Evolutionary conservation across 2,329 filamentous ascomycete genomes (phyloP).

Genomic region (Cordyceps pruinosa): DNA sequence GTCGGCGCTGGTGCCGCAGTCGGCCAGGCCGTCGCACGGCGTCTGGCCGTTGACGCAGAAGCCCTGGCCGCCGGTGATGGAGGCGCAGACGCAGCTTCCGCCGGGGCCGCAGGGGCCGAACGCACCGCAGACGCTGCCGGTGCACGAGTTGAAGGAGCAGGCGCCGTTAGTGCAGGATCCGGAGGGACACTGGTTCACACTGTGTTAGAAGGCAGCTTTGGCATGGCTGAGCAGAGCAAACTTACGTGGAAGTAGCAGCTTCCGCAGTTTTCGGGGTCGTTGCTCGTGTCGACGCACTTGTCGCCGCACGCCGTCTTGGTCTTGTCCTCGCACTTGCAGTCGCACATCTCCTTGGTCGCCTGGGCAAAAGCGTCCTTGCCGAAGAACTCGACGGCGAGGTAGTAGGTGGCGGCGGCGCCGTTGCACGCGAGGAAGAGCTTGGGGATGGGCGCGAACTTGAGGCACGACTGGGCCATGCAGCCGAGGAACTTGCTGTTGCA

Average conservation of each 20-base stretch:
- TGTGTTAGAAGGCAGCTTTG: not conserved
- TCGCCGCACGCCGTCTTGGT: slow-evolving; percentile 3
- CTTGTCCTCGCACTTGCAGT: slow-evolving; percentile 7
- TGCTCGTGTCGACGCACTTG: slow-evolving; percentile 8
- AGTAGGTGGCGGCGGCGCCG: not conserved
- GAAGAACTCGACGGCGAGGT: not conserved
- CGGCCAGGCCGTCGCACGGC: not conserved
- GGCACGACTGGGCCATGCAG: slow-evolving; percentile 6
- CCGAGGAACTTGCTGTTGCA: slow-evolving; percentile 2
- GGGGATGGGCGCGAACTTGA: not conserved
- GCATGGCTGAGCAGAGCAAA: too few species aligned
- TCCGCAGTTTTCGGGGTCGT: slow-evolving; percentile 7
- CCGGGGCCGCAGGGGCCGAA: slow-evolving; percentile 3
- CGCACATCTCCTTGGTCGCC: slow-evolving; percentile 5
- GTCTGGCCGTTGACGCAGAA: slow-evolving; percentile 10
- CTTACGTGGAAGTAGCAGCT: slow-evolving; percentile 6
- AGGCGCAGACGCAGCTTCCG: slow-evolving; percentile 7
- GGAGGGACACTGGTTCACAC: not conserved
- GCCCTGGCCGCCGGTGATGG: slow-evolving; percentile 1
- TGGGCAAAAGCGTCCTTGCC: not conserved
- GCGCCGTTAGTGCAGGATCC: slow-evolving; percentile 8
- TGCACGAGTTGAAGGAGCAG: slow-evolving; percentile 3
- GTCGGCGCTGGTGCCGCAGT: not conserved
- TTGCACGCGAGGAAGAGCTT: slow-evolving; percentile 2
- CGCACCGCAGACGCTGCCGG: not conserved